Base-by-base conservation (phyloP, 495 filamentous ascomycete genomes). In the Penicillium tannophilum region DNA sequence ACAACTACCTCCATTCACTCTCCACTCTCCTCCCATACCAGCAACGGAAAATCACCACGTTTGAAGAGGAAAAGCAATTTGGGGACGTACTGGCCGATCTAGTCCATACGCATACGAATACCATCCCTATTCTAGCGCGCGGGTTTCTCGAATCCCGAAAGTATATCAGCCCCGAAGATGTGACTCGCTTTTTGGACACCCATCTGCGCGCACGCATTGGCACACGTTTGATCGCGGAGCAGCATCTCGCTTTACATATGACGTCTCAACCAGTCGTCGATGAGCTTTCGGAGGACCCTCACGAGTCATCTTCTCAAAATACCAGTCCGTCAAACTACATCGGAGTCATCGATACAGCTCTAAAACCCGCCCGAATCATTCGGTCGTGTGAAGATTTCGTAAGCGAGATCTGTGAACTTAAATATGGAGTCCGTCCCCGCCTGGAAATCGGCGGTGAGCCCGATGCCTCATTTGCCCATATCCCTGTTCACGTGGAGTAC, bases 401-500 rank as follows among this genome's bases (percentile, higher is more conserved):
- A 0, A 87, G 89, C 42, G 94, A 98, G 62, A 96, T 97, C 61
- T 97, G 93, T 76, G 94, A 98, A 76, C 80, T 98, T 19, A 91
- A 92, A 43, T 98, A 97, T 73, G 94, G 94, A 17, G 89, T 96
- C 3, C 85, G 94, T 0, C 94, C 94, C 1, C 81, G 82, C 12
- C 79, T 96, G 62, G 73, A 88, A 12, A 90, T 98, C 62, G 87
- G 91, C 58, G 94, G 93, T 30, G 84, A 93, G 61, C 85, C 89
- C 0, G 86, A 89, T 43, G 89, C 92, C 12, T 83, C 83, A 0
- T 93, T 98, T 64, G 92, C 94, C 14, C 92, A 95, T 62, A 86
- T 98, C 6, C 93, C 94, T 6, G 93, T 95, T 56, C 94, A 98
- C 71, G 79, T 98, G 16, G 94, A 97, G 71, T 98, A 98, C 71